phyloP scores from a whole-genome alignment of 129 eudicot genomes.

The Cynara cardunculus region DNA sequence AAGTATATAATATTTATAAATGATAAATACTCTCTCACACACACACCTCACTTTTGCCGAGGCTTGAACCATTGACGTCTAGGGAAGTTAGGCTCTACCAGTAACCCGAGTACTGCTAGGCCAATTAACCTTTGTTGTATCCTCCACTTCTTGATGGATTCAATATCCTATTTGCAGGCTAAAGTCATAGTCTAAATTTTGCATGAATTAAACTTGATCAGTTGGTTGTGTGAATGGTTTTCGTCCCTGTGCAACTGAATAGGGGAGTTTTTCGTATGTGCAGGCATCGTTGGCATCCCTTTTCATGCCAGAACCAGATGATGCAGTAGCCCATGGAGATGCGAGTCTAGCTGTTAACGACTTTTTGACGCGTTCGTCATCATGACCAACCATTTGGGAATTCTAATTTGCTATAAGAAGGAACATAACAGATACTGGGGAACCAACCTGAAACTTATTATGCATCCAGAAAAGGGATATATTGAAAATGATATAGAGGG shows the following conservation, averaged over 20 bases:
- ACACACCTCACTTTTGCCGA: too few relatives aligned
- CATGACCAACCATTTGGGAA: constrained; percentile 17
- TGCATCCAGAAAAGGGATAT: too few relatives aligned
- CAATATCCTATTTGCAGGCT: too few relatives aligned
- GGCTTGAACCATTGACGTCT: too few relatives aligned
- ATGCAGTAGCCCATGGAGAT: constrained; percentile 94
- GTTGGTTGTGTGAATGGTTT: too few relatives aligned
- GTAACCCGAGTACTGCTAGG: too few relatives aligned
- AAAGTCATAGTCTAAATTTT: too few relatives aligned
- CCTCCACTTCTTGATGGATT: too few relatives aligned
- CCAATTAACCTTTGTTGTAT: too few relatives aligned
- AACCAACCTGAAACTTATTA: constrained; percentile 21
- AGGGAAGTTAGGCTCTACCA: background rate
- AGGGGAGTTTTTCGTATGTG: constrained; percentile 6
- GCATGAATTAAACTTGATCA: background rate
- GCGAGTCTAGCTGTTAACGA: constrained; percentile 93
- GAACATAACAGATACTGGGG: constrained; percentile 18
- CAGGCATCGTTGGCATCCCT: constrained; percentile 70
- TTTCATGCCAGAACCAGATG: constrained; percentile 92
- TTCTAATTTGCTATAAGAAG: background rate
- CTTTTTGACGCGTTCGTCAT: constrained; percentile 64
- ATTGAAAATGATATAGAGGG: background rate
- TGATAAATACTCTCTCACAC: too few relatives aligned
- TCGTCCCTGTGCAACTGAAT: too few relatives aligned
- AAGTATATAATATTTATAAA: too few relatives aligned